Conservation (phyloP, 2,329 filamentous ascomycete genomes). For the Alternaria viburni region DNA sequence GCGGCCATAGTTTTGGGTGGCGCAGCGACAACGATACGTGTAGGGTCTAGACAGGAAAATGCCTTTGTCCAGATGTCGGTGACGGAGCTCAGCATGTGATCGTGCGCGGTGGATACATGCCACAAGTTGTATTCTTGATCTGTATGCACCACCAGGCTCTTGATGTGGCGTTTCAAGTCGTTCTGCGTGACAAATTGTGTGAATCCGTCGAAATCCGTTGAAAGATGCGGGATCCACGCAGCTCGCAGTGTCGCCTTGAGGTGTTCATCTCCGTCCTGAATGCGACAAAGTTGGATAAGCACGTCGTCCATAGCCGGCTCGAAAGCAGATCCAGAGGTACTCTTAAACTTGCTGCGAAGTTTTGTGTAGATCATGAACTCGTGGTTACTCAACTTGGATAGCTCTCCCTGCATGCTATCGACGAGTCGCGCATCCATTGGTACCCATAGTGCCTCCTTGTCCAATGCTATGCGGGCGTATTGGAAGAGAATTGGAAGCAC, state of each 20-base stretch:
- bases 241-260: constrained; percentile 30
- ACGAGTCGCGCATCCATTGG: constrained; percentile 42
- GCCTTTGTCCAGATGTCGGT: constrained; percentile 39
- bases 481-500: constrained; percentile 42
- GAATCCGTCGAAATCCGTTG: constrained; percentile 28
- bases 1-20: constrained; percentile 68
- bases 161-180: constrained; percentile 48
- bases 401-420: constrained; percentile 42
- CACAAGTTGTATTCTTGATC: constrained; percentile 47
- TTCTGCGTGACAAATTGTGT: constrained; percentile 25
- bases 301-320: constrained; percentile 40
- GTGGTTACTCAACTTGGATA: constrained; percentile 40
- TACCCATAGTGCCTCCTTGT: constrained; percentile 41
- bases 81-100: constrained; percentile 59
- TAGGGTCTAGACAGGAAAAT: constrained; percentile 38
- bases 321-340: constrained; percentile 34
- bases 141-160: constrained; percentile 56
- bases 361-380: constrained; percentile 42
- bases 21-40: constrained; percentile 53
- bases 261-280: constrained; percentile 40
- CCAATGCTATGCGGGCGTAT: constrained; percentile 34
- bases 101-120: constrained; percentile 34
- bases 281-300: constrained; percentile 40
- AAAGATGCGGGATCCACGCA: constrained; percentile 43
- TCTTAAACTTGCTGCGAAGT: constrained; percentile 44